A percentile compares a stretch with the other conserved stretches of the same genome.
phyloP scores from a whole-genome alignment of 1,284 basidiomycete genomes.

The Salmacisia buchloeana region DNA sequence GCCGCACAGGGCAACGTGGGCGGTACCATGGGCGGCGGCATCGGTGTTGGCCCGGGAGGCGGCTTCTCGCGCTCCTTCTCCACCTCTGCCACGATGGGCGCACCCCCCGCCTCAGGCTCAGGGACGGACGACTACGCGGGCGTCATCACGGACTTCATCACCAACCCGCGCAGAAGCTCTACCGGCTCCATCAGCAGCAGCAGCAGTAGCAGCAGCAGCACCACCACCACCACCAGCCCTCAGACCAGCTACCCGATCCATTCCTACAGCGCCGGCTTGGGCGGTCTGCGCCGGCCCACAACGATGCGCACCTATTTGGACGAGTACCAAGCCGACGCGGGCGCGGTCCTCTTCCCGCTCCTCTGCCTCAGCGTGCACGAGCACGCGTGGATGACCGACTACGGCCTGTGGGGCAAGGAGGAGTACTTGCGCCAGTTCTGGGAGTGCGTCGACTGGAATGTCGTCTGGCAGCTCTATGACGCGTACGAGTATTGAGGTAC shows the following conservation, averaged over 20 bases:
- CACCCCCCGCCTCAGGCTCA: no score
- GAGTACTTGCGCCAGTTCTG: constrained; percentile 84
- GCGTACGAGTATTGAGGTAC: constrained; percentile 15
- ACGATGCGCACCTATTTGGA: not conserved
- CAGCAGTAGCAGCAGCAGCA: no score
- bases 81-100: no score
- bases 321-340: constrained; percentile 42
- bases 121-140: constrained; percentile 1
- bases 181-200: no score
- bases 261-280: no score
- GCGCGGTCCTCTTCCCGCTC: constrained; percentile 66
- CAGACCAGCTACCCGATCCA: no score
- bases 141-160: no score
- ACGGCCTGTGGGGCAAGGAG: constrained; percentile 90
- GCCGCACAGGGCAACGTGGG: not conserved
- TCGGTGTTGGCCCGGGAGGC: not conserved
- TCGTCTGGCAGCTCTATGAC: constrained; percentile 32
- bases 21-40: not conserved
- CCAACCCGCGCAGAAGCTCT: no score
- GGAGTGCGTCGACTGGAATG: constrained; percentile 76
- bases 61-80: constrained; percentile 1
- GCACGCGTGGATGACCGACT: constrained; percentile 82
- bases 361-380: constrained; percentile 83
- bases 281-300: not conserved
- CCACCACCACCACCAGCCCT: no score